phyloP scores from a whole-genome alignment of 768 basidiomycete genomes.

The Kwoniella bestiolae region DNA sequence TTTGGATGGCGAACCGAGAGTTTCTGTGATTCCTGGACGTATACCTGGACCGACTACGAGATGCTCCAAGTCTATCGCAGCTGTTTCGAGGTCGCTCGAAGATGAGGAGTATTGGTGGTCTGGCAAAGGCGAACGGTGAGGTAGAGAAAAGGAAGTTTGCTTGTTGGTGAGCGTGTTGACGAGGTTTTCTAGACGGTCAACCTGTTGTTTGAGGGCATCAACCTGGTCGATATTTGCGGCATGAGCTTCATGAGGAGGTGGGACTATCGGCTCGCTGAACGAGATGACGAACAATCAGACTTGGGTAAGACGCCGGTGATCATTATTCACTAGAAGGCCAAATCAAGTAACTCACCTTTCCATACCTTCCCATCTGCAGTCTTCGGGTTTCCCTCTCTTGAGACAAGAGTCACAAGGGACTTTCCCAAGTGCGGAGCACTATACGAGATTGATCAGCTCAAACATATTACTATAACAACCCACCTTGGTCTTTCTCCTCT shows the following conservation, averaged over 20 bases:
- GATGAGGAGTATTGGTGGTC: background rate
- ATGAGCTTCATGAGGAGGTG: too few relatives aligned
- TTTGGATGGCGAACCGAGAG: background rate
- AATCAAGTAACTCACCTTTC: background rate
- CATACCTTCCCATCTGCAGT: slow-evolving; percentile 25
- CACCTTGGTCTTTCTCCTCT: slow-evolving; percentile 30
- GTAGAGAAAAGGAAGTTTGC: background rate
- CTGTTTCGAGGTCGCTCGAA: background rate
- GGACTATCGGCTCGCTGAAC: background rate
- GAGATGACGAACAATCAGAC: background rate
- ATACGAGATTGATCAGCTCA: background rate
- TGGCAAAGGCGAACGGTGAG: too few relatives aligned
- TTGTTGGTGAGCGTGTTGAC: background rate
- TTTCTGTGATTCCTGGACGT: slow-evolving; percentile 15
- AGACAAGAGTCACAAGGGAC: slow-evolving; percentile 26
- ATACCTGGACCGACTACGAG: slow-evolving; percentile 12
- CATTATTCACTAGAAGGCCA: background rate
- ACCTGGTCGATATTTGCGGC: background rate
- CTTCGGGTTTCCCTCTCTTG: slow-evolving; percentile 15
- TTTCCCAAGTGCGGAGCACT: slow-evolving; percentile 27
- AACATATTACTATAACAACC: slow-evolving; percentile 2
- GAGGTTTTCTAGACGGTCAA: slow-evolving; percentile 10
- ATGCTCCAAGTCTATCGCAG: slow-evolving; percentile 7
- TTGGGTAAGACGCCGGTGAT: background rate
- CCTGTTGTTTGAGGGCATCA: slow-evolving; percentile 1